These are phyloP conservation scores for Penicillium lagena DNA, from an alignment of 495 filamentous ascomycete species.

Conservation along the genomic window DNA sequence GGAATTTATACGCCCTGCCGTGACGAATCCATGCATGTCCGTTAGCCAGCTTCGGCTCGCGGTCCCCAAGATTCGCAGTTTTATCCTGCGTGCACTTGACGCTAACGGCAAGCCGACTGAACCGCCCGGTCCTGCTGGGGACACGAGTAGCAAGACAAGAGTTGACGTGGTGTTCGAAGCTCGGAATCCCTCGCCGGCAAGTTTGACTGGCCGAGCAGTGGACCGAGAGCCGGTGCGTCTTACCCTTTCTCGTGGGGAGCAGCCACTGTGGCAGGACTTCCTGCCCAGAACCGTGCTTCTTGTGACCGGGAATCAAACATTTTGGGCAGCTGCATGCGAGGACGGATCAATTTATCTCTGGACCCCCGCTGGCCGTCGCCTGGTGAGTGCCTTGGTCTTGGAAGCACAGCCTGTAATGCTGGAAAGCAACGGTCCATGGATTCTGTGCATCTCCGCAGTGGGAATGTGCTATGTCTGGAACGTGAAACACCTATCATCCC, in stretches of 20 bases:
- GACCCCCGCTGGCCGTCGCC: conserved; percentile 86
- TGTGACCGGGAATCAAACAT: conserved; percentile 78
- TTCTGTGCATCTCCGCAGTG: conserved; percentile 81
- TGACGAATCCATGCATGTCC: conserved; percentile 70
- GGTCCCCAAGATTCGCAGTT: conserved; percentile 77
- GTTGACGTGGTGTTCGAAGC: conserved; percentile 69
- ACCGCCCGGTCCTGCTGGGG: conserved; percentile 40
- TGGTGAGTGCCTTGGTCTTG: conserved; percentile 75
- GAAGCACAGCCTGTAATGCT: conserved; percentile 93
- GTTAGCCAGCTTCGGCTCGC: conserved; percentile 84
- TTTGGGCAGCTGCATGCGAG: conserved; percentile 91
- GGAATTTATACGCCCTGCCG: conserved; percentile 80
- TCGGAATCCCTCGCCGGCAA: conserved; percentile 56
- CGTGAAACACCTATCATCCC: conserved; percentile 72
- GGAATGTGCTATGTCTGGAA: conserved; percentile 95
- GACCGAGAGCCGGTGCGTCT: conserved; percentile 78
- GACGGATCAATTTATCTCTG: conserved; percentile 90
- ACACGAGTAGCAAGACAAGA: conserved; percentile 48
- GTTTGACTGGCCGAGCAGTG: conserved; percentile 47
- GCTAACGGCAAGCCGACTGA: conserved; percentile 39
- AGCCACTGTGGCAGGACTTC: conserved; percentile 87
- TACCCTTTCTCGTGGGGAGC: conserved; percentile 74
- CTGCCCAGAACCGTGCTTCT: conserved; percentile 77
- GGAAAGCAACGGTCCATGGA: conserved; percentile 81
- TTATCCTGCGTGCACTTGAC: conserved; percentile 58